Percentiles rank a stretch among this genome's conserved stretches.
Conservation (phyloP, 2,329 filamentous ascomycete genomes). For the Penicillium brasilianum region DNA sequence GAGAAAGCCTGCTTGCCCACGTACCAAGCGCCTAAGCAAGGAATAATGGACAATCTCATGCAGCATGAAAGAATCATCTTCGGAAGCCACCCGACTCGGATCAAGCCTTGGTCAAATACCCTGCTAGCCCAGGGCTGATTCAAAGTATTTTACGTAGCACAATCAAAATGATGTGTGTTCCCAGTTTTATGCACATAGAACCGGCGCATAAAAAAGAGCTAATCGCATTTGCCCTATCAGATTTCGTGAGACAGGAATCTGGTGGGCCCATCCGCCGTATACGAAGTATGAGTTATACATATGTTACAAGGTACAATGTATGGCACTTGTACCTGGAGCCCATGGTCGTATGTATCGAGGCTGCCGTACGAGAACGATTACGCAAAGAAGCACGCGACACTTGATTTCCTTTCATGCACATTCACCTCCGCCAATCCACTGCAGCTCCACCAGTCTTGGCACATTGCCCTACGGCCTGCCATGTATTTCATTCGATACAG, state of each 20-base stretch:
- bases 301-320: no score
- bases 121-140: not conserved
- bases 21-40: not conserved
- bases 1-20: no score
- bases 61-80: not conserved
- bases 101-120: not conserved
- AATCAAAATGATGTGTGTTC: not conserved
- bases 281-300: not conserved
- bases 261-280: not conserved
- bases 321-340: not conserved
- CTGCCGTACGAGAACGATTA: not conserved
- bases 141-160: not conserved
- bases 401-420: not conserved
- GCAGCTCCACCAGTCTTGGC: not conserved
- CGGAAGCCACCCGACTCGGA: not conserved
- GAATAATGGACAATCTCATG: not conserved
- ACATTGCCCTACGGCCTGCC: not conserved
- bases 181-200: not conserved
- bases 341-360: not conserved
- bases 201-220: not conserved
- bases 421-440: not conserved
- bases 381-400: conserved; percentile 1
- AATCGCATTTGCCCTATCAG: not conserved
- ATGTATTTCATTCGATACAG: not conserved
- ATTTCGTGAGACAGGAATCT: not conserved